These are phyloP conservation scores for Metschnikowia reukaufii DNA, from an alignment of 805 yeast genomes.

Conservation along the genomic window DNA sequence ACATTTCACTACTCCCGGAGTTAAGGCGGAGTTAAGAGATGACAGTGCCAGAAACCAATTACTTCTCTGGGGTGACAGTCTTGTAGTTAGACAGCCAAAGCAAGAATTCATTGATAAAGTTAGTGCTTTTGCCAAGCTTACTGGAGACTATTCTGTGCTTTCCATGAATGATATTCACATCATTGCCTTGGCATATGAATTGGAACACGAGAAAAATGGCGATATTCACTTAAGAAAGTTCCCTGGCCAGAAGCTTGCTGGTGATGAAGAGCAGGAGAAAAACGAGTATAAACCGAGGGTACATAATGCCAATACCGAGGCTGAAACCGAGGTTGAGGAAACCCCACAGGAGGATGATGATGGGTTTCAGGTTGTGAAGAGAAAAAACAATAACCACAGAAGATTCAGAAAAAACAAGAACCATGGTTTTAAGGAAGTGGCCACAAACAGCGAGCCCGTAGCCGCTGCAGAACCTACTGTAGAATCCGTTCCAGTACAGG, in stretches of 20 bases:
- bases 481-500: background rate
- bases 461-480: background rate
- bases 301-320: background rate
- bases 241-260: slow-evolving; percentile 62
- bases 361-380: slow-evolving; percentile 25
- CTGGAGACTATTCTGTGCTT: slow-evolving; percentile 89
- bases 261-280: slow-evolving; percentile 17
- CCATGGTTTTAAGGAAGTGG: background rate
- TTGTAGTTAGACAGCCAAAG: slow-evolving; percentile 76
- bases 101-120: slow-evolving; percentile 63
- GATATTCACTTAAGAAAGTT: slow-evolving; percentile 66
- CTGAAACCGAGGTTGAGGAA: slow-evolving; percentile 4
- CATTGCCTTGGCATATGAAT: slow-evolving; percentile 85
- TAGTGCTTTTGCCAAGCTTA: slow-evolving; percentile 71
- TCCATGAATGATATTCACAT: slow-evolving; percentile 91
- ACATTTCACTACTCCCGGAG: slow-evolving; percentile 93
- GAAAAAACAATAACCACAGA: slow-evolving; percentile 11
- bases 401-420: background rate
- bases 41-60: slow-evolving; percentile 79
- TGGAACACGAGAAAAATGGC: slow-evolving; percentile 75
- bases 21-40: slow-evolving; percentile 80
- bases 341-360: slow-evolving; percentile 20
- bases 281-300: slow-evolving; percentile 3
- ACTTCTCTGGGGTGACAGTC: slow-evolving; percentile 72
- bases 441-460: background rate